Evolutionary conservation across 768 basidiomycete species (phyloP), one percentile per base, ranked within the genome.

Genomic region (Mycena belliarum): DNA sequence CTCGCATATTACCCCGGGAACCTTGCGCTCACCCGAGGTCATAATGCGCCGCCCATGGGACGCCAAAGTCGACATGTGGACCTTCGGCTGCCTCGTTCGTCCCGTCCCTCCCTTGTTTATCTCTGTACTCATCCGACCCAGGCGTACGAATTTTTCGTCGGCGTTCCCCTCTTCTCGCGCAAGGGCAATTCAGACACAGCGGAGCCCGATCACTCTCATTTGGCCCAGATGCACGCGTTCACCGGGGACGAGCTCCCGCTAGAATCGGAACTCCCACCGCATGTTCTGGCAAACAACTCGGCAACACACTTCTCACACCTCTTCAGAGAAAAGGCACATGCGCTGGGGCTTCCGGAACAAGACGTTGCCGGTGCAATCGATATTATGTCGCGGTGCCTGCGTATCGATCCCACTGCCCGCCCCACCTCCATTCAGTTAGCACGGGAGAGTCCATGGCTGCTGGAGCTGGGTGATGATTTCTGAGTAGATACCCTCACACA

Each of bases 61-160:
- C 29, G 24, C 41, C 37, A 52, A 45, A 20, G 58, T 63, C 24
- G 64, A 65, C 41, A 63, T 65, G 15, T 65, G 64, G 64, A 37
- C 58, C 14, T 57, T 63, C 53, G 64, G 64, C 14, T 63, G 61
- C 46, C 44, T 65, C 18, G 64, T 63, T 45, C 23, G 59, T 60
- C 29, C 33, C 23, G 37, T 40, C 45, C n/a, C 25, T 37, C n/a
- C 5, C 40, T 14, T 35, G 33, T 15, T 46, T 40, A 20, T 55
- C 25, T 43, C 20, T 16, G n/a, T 18, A 37, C 48, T 47, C 20
- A 48, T 24, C 21, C 48, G 21, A 40, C 20, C 11, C 24, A 63
- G 57, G 47, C 59, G 15, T 63, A 52, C 37, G 57, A 63, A 47
- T 45, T 59, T 32, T 23, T 63, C 24, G 11, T 48, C 12, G 57